Evolutionary conservation across 805 yeast genomes (phyloP), one percentile per base, ranked within the genome.

Genomic region (Sugiyamaella valdiviana): DNA sequence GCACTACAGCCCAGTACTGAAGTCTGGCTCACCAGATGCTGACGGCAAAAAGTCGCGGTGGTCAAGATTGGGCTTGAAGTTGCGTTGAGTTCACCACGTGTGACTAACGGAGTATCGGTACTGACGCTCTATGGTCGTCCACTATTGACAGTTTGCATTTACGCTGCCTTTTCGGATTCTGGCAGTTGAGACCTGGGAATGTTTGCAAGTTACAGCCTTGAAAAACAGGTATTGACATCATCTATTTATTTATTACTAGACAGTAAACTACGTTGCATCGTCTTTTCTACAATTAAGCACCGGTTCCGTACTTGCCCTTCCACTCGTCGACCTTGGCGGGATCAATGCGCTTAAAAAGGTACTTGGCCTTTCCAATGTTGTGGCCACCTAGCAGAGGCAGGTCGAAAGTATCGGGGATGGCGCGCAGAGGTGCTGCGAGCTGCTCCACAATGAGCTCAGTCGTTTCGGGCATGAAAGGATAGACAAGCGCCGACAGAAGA

Each of bases 391-490:
- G 70, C 56, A 93, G 73, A 42, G 82, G 78, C 48, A 85, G 66
- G 51, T 80, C 78, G 63, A 91, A 84, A 54, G 75, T 70, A 63
- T 88, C 88, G 23, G 89, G 86, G 54, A 90, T 91, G 44, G 78
- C 73, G 57, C 90, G 73, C 6, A 77, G 71, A 38, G 96, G 96
- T 21, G 83, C 91, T 60, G 87, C 85, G 69, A 93, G 76, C 70
- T 88, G 89, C 63, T 80, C 78, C 60, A 76, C 73, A 55, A 93
- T 91, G 55, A 76, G 79, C 42, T 69, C 68, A 6, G 87, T 67
- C 35, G 90, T 84, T 55, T 78, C 89, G 39, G 99, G 99, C 80
- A 93, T 87, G 71, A 76, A 93, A 57, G 99, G 99, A 42, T 78
- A 73, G 48, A 89, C 75, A 45, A 93, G 68, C 0, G 96, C 80